Conservation (phyloP, 2,329 filamentous ascomycete species). For the Pestalotiopsis sp. region DNA sequence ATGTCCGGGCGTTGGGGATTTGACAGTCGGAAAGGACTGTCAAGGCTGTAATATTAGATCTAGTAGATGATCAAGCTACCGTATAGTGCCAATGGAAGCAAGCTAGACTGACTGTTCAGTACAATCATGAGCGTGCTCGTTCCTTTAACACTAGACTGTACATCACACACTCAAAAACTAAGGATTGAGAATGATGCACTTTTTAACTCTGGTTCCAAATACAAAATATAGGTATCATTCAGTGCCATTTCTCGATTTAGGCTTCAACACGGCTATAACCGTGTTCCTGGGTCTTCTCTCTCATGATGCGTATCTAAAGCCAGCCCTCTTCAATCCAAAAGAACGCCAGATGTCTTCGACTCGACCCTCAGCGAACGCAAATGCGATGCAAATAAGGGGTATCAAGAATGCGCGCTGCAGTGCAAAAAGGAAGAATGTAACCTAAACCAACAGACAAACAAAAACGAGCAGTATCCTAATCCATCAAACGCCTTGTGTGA, state of each 20-base stretch:
- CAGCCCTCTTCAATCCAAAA: background rate
- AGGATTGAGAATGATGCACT: background rate
- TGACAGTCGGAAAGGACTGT: background rate
- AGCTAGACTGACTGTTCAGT: background rate
- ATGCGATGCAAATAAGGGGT: slow-evolving; percentile 4
- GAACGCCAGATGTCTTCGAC: background rate
- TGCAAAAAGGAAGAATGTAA: background rate
- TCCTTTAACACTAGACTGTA: background rate
- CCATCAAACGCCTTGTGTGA: background rate
- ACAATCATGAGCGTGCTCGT: background rate
- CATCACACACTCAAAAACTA: background rate
- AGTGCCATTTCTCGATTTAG: background rate
- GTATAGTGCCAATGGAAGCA: background rate
- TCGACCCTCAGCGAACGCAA: background rate
- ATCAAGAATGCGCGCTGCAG: background rate
- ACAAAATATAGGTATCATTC: background rate
- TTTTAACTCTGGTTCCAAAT: background rate
- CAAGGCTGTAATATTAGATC: slow-evolving; percentile 4
- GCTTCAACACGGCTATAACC: background rate
- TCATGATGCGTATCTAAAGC: background rate
- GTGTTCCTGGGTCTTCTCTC: background rate
- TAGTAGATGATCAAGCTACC: background rate
- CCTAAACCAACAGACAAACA: background rate
- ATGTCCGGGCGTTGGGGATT: background rate
- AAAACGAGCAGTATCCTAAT: background rate